phyloP scores from a whole-genome alignment of 2,329 filamentous ascomycete genomes.

The Exophiala bonariae region DNA sequence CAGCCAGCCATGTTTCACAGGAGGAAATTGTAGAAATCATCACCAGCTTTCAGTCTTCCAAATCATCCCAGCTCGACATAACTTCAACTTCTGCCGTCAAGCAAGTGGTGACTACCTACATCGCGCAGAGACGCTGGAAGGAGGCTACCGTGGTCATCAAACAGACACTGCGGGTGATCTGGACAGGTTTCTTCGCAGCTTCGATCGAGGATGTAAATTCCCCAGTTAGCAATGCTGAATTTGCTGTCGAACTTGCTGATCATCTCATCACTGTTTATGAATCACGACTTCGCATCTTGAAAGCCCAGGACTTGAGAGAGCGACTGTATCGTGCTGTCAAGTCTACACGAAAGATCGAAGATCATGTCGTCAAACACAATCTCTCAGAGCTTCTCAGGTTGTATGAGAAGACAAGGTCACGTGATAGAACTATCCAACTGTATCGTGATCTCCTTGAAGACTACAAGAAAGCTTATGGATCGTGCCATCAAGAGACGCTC shows the following conservation, averaged over 20 bases:
- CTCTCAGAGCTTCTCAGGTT: too few species aligned
- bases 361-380: slow-evolving; percentile 38
- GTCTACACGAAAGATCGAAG: slow-evolving; percentile 32
- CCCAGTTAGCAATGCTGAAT: slow-evolving; percentile 44
- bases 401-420: too few species aligned
- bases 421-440: too few species aligned
- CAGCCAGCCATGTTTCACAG: too few species aligned
- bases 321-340: slow-evolving; percentile 38
- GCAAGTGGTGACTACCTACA: slow-evolving; percentile 32
- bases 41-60: too few species aligned
- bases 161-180: slow-evolving; percentile 45
- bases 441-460: too few species aligned
- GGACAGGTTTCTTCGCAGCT: slow-evolving; percentile 47
- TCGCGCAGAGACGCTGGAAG: slow-evolving; percentile 47
- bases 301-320: slow-evolving; percentile 39
- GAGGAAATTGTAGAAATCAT: too few species aligned
- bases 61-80: too few species aligned
- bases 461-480: too few species aligned
- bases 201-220: slow-evolving; percentile 47
- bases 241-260: slow-evolving; percentile 48
- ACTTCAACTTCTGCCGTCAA: too few species aligned
- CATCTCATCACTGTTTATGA: slow-evolving; percentile 48
- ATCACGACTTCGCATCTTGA: slow-evolving; percentile 35
- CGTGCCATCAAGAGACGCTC: too few species aligned
- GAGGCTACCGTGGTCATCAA: slow-evolving; percentile 50